Conservation (phyloP, 805 yeast species). For the Saturnispora dispora region DNA sequence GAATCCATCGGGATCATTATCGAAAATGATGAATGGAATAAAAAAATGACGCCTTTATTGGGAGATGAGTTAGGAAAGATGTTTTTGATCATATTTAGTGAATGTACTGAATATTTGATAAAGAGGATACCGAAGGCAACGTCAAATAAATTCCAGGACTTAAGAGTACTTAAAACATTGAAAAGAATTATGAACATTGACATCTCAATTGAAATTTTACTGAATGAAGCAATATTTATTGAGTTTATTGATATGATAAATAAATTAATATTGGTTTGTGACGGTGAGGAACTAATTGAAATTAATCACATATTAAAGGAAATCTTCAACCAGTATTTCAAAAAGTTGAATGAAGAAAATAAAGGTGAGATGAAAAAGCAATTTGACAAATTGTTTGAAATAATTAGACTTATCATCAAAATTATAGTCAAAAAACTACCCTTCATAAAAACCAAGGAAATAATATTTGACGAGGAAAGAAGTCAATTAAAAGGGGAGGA, state of each 20-base stretch:
- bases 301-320: constrained; percentile 39
- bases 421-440: constrained; percentile 56
- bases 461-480: constrained; percentile 18
- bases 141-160: constrained; percentile 19
- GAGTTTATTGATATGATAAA: constrained; percentile 74
- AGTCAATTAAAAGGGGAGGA: constrained; percentile 25
- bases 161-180: constrained; percentile 40
- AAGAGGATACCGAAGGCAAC: constrained; percentile 25
- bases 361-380: constrained; percentile 42
- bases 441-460: constrained; percentile 40
- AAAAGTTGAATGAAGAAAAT: constrained; percentile 21
- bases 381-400: constrained; percentile 75
- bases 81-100: constrained; percentile 72
- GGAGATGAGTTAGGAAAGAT: constrained; percentile 54
- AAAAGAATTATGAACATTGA: constrained; percentile 46
- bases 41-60: constrained; percentile 37
- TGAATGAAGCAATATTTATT: constrained; percentile 57
- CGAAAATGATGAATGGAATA: constrained; percentile 34
- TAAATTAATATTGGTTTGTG: constrained; percentile 52
- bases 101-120: constrained; percentile 69
- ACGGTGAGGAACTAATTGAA: constrained; percentile 27
- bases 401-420: constrained; percentile 58
- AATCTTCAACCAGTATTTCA: constrained; percentile 38
- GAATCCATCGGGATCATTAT: constrained; percentile 64
- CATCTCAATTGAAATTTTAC: constrained; percentile 48